Evolutionary conservation across 305 asterid genomes (phyloP).

Genomic region (Solanum hybrid): DNA sequence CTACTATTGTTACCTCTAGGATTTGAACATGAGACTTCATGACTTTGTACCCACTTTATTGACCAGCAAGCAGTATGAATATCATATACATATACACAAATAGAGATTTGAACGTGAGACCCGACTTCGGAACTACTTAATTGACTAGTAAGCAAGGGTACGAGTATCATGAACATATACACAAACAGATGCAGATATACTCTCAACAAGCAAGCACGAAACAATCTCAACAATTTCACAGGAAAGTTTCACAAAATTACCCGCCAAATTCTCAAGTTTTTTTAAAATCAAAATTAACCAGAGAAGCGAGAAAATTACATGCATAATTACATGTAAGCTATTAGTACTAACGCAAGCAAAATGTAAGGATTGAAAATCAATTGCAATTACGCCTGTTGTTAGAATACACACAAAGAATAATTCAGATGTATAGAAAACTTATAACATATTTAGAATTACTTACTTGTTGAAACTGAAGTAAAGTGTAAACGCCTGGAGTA

Average conservation of each 20-base stretch:
- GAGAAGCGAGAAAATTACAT: not conserved
- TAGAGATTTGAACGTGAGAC: not conserved
- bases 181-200: not conserved
- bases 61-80: not conserved
- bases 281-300: not conserved
- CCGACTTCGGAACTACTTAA: not conserved
- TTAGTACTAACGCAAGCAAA: not conserved
- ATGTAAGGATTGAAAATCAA: not conserved
- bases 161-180: not conserved
- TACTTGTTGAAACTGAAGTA: constrained; percentile 70
- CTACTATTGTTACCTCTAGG: not conserved
- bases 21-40: not conserved
- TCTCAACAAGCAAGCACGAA: not conserved
- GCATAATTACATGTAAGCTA: not conserved
- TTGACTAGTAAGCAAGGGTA: not conserved
- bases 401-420: not conserved
- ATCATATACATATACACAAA: not conserved
- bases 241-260: not conserved
- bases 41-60: fast-evolving
- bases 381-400: not conserved
- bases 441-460: not conserved
- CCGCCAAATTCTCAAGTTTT: not conserved
- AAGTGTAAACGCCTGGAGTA: constrained; percentile 37
- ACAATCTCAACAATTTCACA: not conserved
- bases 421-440: not conserved